These are phyloP conservation scores for Daucus carota DNA, from an alignment of 129 eudicot species.

Conservation along the genomic window DH1_v3.0 NC_030381.2:46815501-46816000, in stretches of 20 bases:
- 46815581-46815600: background rate
- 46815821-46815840: slow-evolving; percentile 55
- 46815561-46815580: background rate
- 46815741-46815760: slow-evolving; percentile 86
- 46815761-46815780: slow-evolving; percentile 92
- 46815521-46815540: slow-evolving; percentile 34
- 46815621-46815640: background rate
- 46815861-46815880: slow-evolving; percentile 51
- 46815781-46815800: slow-evolving; percentile 76
- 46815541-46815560: slow-evolving; percentile 8
- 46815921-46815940: background rate
- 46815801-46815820: slow-evolving; percentile 33
- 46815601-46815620: background rate
- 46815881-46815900: slow-evolving; percentile 96
- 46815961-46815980: background rate
- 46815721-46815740: slow-evolving; percentile 75
- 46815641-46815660: background rate
- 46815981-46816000: background rate
- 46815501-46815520: slow-evolving; percentile 18
- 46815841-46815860: slow-evolving; percentile 79
- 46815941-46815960: background rate
- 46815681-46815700: slow-evolving; percentile 75
- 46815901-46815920: slow-evolving; percentile 24
- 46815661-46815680: slow-evolving; percentile 67
- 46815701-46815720: slow-evolving; percentile 43